Evolutionary conservation across 768 basidiomycete species (phyloP), one percentile per base, ranked within the genome.

Genomic region (Gyrodon lividus): DNA sequence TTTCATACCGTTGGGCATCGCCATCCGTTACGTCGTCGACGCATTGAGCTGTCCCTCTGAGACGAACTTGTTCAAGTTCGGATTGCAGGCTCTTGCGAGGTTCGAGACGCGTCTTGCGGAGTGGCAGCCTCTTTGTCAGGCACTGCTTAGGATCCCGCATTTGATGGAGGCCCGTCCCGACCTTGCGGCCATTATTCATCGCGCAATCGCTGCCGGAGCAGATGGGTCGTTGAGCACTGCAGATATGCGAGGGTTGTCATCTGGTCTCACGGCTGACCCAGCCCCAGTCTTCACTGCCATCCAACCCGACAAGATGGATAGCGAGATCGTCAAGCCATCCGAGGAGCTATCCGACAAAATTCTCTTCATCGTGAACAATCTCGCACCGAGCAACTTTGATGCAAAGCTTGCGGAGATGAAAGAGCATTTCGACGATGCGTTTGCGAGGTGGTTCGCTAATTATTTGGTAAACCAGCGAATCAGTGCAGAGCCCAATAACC

Each of bases 381-480:
- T 99, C 51, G 94, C 96, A 0, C 90, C 92, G 9, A 89, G 77
- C 68, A 99, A 98, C 66, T 95, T 97, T 54, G 93, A 93, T 33
- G 60, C 78, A 22, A 99, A 99, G 70, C 73, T 94, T 31, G 68
- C 72, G 28, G 97, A 98, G 61, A 93, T 99, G 87, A 78, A 77
- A 49, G 83, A 83, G 28, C 77, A 89, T 50, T 96, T 96, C 70
- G 80, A 88, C 41, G 88, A 94, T 59, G 76, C 81, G 35, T 84
- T 93, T 65, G 84, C 92, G 7, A 80, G 89, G 41, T 99, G 97
- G 97, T 97, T 99, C 62, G 96, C 97, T 40, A 89, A 97, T 66
- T 99, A 98, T 69, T 80, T 99, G 43, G 94, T 99, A 31, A 92
- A 95, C 62, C 92, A 98, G 64, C 89, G 97, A 33, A 85, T 98